These are phyloP conservation scores for Ophiostoma pallidulum DNA, from an alignment of 2,329 filamentous ascomycete genomes.

Conservation along the genomic window DNA sequence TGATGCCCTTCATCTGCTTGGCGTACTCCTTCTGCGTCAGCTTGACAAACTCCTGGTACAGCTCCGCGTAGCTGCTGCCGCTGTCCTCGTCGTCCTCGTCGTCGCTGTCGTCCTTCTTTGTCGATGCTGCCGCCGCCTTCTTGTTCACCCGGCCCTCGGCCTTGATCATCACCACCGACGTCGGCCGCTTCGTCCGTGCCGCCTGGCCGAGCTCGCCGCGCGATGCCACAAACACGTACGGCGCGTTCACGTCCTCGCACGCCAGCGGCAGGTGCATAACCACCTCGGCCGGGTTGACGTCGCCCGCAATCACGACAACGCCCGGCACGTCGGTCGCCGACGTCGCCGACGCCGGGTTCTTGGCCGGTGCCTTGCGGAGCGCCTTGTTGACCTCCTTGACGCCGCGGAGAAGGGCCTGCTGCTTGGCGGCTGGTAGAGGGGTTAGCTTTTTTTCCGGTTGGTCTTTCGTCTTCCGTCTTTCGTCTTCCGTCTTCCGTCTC, in stretches of 20 bases:
- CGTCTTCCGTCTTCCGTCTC: too few relatives aligned
- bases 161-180: constrained; percentile 82
- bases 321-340: constrained; percentile 47
- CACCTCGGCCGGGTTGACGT: constrained; percentile 97
- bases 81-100: constrained; percentile 40
- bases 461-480: too few relatives aligned
- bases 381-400: constrained; percentile 99
- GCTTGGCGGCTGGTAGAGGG: constrained; percentile 75
- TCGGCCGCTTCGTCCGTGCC: constrained; percentile 90
- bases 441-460: too few relatives aligned
- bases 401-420: constrained; percentile 91
- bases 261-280: constrained; percentile 96
- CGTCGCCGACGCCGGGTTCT: constrained; percentile 46
- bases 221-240: constrained; percentile 90
- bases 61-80: constrained; percentile 52
- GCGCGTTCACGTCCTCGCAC: constrained; percentile 95
- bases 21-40: constrained; percentile 55
- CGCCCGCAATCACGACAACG: constrained; percentile 86
- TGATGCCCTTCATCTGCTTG: constrained; percentile 38
- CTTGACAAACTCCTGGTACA: constrained; percentile 57
- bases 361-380: constrained; percentile 77
- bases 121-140: constrained; percentile 34
- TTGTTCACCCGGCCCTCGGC: constrained; percentile 36
- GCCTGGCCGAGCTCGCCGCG: constrained; percentile 90
- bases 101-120: constrained; percentile 19